phyloP scores from a whole-genome alignment of 176 grass and related monocot species.

The Saccharum spontaneum region DNA sequence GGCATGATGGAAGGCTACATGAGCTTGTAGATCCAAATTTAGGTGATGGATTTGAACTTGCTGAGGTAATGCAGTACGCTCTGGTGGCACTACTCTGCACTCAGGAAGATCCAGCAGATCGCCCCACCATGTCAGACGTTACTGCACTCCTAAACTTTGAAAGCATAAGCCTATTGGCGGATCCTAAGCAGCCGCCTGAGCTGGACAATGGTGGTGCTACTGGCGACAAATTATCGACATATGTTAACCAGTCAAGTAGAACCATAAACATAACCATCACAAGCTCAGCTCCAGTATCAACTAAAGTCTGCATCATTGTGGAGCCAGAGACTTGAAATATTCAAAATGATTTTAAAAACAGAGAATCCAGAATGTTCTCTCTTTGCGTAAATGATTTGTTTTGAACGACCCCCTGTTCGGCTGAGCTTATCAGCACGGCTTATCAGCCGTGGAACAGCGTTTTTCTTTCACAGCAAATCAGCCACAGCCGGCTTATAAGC shows the following conservation, averaged over 20 bases:
- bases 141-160: constrained; percentile 16
- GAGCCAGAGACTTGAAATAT: background rate
- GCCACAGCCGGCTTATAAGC: no score
- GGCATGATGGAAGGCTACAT: constrained; percentile 26
- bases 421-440: no score
- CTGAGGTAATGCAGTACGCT: constrained; percentile 10
- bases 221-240: background rate
- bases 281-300: constrained; percentile 22
- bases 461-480: no score
- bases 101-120: constrained; percentile 41
- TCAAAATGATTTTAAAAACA: background rate
- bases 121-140: constrained; percentile 44
- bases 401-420: no score
- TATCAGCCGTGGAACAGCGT: no score
- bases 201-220: background rate
- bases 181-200: constrained; percentile 22
- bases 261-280: constrained; percentile 38
- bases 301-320: constrained; percentile 24
- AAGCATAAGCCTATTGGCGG: background rate
- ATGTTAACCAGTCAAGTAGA: constrained; percentile 9
- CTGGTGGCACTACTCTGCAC: constrained; percentile 41
- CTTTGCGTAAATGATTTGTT: background rate
- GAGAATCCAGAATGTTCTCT: background rate
- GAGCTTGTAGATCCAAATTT: constrained; percentile 44
- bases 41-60: background rate